Evolutionary conservation across 441 rosid species (phyloP), one percentile per base, ranked within the genome.

Genomic region (Bruguiera hainesii): DNA sequence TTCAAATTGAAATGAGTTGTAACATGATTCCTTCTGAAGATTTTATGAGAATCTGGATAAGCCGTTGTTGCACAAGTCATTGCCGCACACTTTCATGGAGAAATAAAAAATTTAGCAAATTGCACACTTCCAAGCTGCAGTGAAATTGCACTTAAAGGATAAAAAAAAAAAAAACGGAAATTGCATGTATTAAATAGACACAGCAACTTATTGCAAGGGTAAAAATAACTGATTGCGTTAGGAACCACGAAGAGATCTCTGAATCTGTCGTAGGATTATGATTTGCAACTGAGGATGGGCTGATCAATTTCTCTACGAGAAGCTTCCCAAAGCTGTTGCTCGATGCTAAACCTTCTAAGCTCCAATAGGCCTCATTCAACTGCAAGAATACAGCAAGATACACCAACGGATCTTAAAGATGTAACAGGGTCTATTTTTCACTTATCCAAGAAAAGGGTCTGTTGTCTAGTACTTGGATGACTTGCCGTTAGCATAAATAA

Each of bases 311-410:
- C 96, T 76, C 72, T 84, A 63, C 98, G 83, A 72, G 96, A 90
- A 56, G 98, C 97, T 88, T 90, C 97, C 98, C 99, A 90, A 0
- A 96, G 81, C 70, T 88, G 97, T 61, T 85, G 96, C 75, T 96
- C 97, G 65, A 93, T 86, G 67, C 97, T 91, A 69, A 96, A 80
- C 80, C 90, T 93, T 80, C 89, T 82, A 76, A 96, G 83, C 83
- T 93, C 98, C 75, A 84, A 52, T 69, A 91, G 69, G 15, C 96
- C 97, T 74, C 97, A 74, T 77, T 93, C 96, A 67, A 91, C 99
- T 93, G 89, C 70, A 61, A 35, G 19, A 60, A 56, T 31, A 50
- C 51, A 19, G 30, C 57, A 60, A 52, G 18, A 5, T 29, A 29
- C 31, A 5, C 5, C 31, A 29, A 29, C 26, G 26, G 26, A 26